Percentiles rank a stretch among this genome's conserved stretches.
phyloP scores from a whole-genome alignment of 2,329 filamentous ascomycete genomes.

The Hymenoscyphus linearis region DNA sequence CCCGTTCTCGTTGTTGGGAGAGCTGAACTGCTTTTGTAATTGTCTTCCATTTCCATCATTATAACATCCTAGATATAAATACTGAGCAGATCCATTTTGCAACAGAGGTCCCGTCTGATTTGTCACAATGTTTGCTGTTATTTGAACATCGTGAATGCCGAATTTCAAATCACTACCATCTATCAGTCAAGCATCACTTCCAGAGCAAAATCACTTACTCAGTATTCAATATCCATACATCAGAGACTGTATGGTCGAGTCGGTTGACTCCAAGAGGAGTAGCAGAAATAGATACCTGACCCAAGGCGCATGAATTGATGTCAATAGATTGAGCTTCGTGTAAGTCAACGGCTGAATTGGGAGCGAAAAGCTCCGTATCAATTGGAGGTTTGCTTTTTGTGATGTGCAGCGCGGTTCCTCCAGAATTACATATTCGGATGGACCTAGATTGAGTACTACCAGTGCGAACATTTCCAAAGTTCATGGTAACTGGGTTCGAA shows the following conservation, averaged over 20 bases:
- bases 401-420: conserved; percentile 34
- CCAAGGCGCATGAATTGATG: conserved; percentile 29
- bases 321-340: conserved; percentile 34
- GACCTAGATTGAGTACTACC: conserved; percentile 28
- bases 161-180: conserved; percentile 33
- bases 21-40: conserved; percentile 29
- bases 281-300: conserved; percentile 32
- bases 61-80: conserved; percentile 38
- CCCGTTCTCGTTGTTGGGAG: conserved; percentile 32
- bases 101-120: conserved; percentile 35
- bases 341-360: conserved; percentile 31
- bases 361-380: conserved; percentile 31
- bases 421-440: conserved; percentile 36
- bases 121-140: conserved; percentile 32
- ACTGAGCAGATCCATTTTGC: conserved; percentile 28
- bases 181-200: background rate
- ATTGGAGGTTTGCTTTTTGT: conserved; percentile 37
- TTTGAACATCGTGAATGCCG: conserved; percentile 34
- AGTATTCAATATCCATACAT: conserved; percentile 38
- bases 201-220: conserved; percentile 20
- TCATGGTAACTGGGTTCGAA: conserved; percentile 22
- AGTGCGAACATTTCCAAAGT: conserved; percentile 33
- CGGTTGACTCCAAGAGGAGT: conserved; percentile 30
- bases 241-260: conserved; percentile 28
- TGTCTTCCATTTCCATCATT: conserved; percentile 35